phyloP scores from a whole-genome alignment of 768 basidiomycete genomes.

The Rhodotorula diobovata region DNA sequence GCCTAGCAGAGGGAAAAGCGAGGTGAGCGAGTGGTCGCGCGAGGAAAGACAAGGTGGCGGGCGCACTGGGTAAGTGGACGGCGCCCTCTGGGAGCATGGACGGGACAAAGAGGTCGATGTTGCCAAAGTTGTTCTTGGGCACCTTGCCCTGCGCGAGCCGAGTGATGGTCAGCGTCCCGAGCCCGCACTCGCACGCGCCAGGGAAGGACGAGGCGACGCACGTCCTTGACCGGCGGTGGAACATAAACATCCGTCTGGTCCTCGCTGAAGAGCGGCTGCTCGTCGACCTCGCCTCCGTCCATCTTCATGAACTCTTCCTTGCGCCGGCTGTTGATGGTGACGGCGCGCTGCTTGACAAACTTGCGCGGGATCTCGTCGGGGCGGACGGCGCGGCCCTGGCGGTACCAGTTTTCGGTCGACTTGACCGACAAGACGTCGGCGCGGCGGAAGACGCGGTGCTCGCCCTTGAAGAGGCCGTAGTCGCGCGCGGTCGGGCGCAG shows the following conservation, averaged over 20 bases:
- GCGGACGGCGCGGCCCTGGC: constrained; percentile 68
- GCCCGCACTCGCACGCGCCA: neutral
- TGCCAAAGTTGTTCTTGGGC: constrained; percentile 93
- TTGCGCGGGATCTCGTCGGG: constrained; percentile 77
- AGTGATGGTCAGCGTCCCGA: neutral
- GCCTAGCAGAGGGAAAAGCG: constrained; percentile 51
- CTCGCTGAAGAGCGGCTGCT: constrained; percentile 82
- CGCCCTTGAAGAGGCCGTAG: constrained; percentile 81
- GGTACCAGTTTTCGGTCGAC: constrained; percentile 91
- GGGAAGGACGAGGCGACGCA: constrained; percentile 50
- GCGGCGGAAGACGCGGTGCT: constrained; percentile 80
- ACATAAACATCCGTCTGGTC: constrained; percentile 76
- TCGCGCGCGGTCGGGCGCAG: constrained; percentile 68
- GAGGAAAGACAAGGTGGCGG: neutral
- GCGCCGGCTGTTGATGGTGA: constrained; percentile 70
- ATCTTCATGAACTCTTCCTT: constrained; percentile 62
- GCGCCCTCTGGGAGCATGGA: constrained; percentile 89
- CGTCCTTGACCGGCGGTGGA: constrained; percentile 77
- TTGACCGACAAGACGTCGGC: constrained; percentile 78
- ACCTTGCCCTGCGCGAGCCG: constrained; percentile 67
- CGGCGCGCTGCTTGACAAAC: constrained; percentile 75
- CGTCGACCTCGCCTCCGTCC: constrained; percentile 56
- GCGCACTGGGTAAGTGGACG: constrained; percentile 84
- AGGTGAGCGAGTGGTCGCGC: neutral
- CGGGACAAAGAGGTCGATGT: constrained; percentile 90